Percentiles rank a stretch among this genome's conserved stretches.
Evolutionary conservation across 2,329 filamentous ascomycete species (phyloP).

Genomic region (Clonostachys rosea): DNA sequence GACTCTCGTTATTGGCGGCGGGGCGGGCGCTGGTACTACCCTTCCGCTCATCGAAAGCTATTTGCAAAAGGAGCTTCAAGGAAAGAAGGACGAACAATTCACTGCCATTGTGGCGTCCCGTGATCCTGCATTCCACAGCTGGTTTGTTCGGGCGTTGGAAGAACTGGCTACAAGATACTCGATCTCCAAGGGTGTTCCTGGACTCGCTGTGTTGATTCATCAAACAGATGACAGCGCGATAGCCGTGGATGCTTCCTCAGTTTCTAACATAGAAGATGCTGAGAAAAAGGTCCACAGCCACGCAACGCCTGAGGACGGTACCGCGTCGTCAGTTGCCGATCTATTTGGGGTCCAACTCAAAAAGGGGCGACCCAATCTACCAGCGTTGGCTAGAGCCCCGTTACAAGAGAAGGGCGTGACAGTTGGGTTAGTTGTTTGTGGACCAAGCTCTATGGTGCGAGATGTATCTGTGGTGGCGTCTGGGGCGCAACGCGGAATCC

Average conservation of each 20-base stretch:
- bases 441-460: constrained; percentile 13
- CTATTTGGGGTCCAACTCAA: too few species aligned
- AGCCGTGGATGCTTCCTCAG: background rate
- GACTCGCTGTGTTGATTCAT: constrained; percentile 1
- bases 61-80: background rate
- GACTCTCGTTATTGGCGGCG: constrained; percentile 45
- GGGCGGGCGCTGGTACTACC: constrained; percentile 49
- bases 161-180: background rate
- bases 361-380: constrained; percentile 9
- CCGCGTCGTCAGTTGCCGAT: constrained; percentile 1
- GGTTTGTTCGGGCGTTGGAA: constrained; percentile 3
- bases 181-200: background rate
- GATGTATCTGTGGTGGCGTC: constrained; percentile 11
- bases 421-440: constrained; percentile 13
- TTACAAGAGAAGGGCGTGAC: constrained; percentile 3
- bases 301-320: background rate
- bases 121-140: constrained; percentile 2
- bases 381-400: constrained; percentile 1
- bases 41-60: constrained; percentile 3
- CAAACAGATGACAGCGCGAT: background rate
- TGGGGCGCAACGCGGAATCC: constrained; percentile 8
- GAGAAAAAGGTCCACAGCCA: constrained; percentile 1
- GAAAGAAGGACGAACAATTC: constrained; percentile 1
- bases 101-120: constrained; percentile 3
- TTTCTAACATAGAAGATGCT: background rate